phyloP scores from a whole-genome alignment of 257 asterid genomes.

The Vinca minor region DNA sequence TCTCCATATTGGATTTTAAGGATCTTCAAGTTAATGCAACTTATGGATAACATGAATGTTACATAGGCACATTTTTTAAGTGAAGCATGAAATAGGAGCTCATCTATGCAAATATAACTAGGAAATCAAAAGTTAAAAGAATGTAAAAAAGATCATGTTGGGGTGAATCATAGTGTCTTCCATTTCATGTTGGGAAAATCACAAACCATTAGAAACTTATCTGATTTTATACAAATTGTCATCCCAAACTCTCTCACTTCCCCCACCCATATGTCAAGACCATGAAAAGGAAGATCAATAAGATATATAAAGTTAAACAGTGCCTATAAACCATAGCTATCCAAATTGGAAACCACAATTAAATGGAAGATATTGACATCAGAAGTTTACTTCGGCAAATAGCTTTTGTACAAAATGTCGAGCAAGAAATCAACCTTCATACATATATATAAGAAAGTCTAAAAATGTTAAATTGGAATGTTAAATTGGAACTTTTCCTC shows the following conservation, averaged over 20 bases:
- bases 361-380: not conserved
- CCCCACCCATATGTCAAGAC: not conserved
- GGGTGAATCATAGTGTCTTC: not conserved
- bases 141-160: not conserved
- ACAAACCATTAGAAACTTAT: not conserved
- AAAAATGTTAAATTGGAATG: slow-evolving; percentile 3
- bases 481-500: not conserved
- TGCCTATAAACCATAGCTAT: not conserved
- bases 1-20: not conserved
- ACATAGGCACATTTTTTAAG: not conserved
- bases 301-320: not conserved
- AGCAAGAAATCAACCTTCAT: not conserved
- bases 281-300: not conserved
- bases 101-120: not conserved
- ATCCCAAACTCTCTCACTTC: not conserved
- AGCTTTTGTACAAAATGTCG: not conserved
- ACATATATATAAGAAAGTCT: not conserved
- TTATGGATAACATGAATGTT: not conserved
- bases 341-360: not conserved
- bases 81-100: not conserved
- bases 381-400: not conserved
- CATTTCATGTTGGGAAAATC: not conserved
- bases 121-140: not conserved
- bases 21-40: not conserved
- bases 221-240: not conserved